phyloP scores from a whole-genome alignment of 2,329 filamentous ascomycete genomes.

The Hypoxylon sp. region DNA sequence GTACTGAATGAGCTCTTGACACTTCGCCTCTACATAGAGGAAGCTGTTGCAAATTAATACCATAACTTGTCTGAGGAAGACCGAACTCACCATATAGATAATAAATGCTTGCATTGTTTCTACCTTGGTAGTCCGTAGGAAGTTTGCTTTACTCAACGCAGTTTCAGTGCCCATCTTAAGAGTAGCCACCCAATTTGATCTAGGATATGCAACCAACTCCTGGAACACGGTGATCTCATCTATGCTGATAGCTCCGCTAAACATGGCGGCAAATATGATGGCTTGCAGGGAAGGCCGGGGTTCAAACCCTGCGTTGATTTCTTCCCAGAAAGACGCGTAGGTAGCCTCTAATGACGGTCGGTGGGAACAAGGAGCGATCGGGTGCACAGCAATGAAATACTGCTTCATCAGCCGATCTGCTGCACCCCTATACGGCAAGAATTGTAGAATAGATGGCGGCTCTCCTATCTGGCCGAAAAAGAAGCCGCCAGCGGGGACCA shows the following conservation, averaged over 20 bases:
- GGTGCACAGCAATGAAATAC: conserved; percentile 78
- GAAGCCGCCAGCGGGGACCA: conserved; percentile 76
- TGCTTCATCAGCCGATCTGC: conserved; percentile 75
- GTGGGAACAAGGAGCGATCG: conserved; percentile 77
- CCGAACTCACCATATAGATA: conserved; percentile 76
- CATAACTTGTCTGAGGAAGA: not conserved
- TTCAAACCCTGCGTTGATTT: conserved; percentile 71
- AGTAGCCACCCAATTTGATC: conserved; percentile 70
- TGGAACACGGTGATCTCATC: conserved; percentile 65
- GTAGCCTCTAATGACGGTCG: conserved; percentile 75
- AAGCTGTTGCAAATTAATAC: conserved; percentile 63
- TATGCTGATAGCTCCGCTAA: conserved; percentile 78
- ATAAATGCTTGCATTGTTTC: conserved; percentile 83
- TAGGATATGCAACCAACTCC: conserved; percentile 69
- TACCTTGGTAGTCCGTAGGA: conserved; percentile 77
- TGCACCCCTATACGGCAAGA: conserved; percentile 70
- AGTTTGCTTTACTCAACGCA: conserved; percentile 77
- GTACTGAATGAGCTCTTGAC: conserved; percentile 79
- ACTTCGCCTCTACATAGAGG: conserved; percentile 80
- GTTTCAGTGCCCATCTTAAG: conserved; percentile 77
- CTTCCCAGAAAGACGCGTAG: conserved; percentile 76
- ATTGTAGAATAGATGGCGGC: conserved; percentile 68
- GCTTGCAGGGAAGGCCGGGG: conserved; percentile 76
- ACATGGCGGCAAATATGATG: conserved; percentile 77
- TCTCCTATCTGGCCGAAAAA: conserved; percentile 71